Evolutionary conservation across 1,284 basidiomycete species (phyloP).

Genomic region (Ganoderma sinense): DNA sequence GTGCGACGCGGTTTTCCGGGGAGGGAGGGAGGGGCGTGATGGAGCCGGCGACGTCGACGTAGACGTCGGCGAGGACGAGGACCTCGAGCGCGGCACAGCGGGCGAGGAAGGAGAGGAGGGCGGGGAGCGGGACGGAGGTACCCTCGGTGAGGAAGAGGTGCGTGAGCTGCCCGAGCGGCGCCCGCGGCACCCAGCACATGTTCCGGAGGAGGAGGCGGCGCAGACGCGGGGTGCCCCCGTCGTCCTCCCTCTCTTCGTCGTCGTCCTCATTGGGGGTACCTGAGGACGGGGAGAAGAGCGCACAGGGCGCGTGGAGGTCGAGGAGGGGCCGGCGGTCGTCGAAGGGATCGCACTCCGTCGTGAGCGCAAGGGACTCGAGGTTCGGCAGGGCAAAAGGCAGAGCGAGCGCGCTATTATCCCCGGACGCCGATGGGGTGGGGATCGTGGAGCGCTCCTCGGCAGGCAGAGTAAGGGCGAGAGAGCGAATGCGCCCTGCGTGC

Average conservation of each 20-base stretch:
- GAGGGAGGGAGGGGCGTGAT: conserved; percentile 1
- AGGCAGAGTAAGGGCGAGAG: conserved; percentile 18
- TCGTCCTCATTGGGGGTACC: too few species aligned
- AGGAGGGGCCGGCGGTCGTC: conserved; percentile 27
- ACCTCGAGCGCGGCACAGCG: conserved; percentile 24
- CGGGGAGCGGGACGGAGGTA: conserved; percentile 21
- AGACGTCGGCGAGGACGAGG: conserved; percentile 26
- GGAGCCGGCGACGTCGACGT: conserved; percentile 14
- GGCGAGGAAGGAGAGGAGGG: conserved; percentile 22
- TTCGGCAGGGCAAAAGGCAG: conserved; percentile 16
- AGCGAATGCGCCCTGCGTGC: conserved; percentile 16
- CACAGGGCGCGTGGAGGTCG: conserved; percentile 10
- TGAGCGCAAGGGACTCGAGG: conserved; percentile 20
- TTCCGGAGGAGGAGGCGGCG: conserved; percentile 23
- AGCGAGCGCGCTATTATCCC: background rate
- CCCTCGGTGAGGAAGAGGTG: conserved; percentile 26
- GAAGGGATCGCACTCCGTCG: conserved; percentile 19
- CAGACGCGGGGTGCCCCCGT: conserved; percentile 2
- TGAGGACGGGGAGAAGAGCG: conserved; percentile 10
- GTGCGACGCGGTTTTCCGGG: conserved; percentile 1
- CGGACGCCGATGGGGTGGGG: conserved; percentile 6
- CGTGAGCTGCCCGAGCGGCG: conserved; percentile 21
- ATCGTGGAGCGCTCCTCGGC: background rate
- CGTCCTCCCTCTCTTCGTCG: background rate
- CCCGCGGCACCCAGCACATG: conserved; percentile 26